Conservation (phyloP, 2,329 filamentous ascomycete genomes). For the Chaetomiaceae sp. region DNA sequence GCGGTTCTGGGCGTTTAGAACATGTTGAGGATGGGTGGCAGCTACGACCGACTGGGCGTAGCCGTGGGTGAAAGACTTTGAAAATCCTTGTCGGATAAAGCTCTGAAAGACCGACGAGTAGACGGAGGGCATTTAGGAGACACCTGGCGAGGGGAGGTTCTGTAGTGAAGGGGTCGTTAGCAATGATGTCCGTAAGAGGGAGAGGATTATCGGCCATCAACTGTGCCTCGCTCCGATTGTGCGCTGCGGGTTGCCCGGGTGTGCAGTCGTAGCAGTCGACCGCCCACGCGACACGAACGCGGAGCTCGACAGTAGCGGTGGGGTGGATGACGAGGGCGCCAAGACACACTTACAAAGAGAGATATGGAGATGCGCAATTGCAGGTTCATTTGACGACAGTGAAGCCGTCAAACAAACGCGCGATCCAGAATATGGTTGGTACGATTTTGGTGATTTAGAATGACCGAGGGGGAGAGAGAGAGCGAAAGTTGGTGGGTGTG, state of each 20-base stretch:
- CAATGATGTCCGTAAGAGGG: neutral
- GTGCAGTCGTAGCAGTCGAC: neutral
- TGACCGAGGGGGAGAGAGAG: slow-evolving; percentile 10
- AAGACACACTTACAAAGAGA: slow-evolving; percentile 62
- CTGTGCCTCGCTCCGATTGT: too few species aligned
- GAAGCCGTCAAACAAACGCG: slow-evolving; percentile 89
- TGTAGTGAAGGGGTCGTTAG: slow-evolving; percentile 22
- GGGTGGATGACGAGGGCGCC: neutral
- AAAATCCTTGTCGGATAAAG: slow-evolving; percentile 95
- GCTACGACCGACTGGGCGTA: slow-evolving; percentile 98
- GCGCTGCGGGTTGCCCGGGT: neutral
- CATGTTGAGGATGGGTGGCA: slow-evolving; percentile 68
- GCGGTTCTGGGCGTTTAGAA: slow-evolving; percentile 65
- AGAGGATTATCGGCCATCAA: too few species aligned
- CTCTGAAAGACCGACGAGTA: slow-evolving; percentile 64
- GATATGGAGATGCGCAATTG: slow-evolving; percentile 57
- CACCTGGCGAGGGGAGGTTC: slow-evolving; percentile 54
- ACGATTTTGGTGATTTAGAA: slow-evolving; percentile 16
- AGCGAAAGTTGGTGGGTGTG: slow-evolving; percentile 8
- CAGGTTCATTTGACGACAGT: slow-evolving; percentile 98
- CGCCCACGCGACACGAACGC: slow-evolving; percentile 6
- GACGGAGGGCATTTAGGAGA: slow-evolving; percentile 84
- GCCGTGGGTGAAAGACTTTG: slow-evolving; percentile 94
- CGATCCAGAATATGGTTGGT: slow-evolving; percentile 31
- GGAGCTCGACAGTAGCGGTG: neutral